Conservation (phyloP, 352 stramenopile species). For the Phytophthora quininea region DNA sequence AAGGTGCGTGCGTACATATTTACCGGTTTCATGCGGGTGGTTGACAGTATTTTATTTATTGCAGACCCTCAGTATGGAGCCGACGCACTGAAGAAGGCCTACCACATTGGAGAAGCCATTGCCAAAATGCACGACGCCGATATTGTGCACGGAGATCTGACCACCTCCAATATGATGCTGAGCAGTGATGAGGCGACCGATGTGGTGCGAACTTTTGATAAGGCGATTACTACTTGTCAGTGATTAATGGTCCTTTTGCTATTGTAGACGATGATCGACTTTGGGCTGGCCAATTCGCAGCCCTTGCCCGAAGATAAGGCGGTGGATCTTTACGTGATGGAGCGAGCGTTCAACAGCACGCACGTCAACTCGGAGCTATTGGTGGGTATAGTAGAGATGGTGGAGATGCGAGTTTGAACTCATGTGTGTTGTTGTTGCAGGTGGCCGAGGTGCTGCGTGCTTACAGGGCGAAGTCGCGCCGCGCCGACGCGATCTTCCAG, state of each 20-base stretch:
- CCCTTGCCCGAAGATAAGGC: constrained; percentile 91
- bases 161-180: constrained; percentile 95
- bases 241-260: no score
- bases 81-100: constrained; percentile 71
- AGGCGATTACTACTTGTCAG: background rate
- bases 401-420: no score
- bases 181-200: constrained; percentile 62
- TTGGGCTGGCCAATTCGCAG: constrained; percentile 84
- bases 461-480: constrained; percentile 85
- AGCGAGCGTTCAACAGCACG: constrained; percentile 91
- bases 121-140: constrained; percentile 92
- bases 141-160: constrained; percentile 94
- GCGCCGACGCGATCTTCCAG: constrained; percentile 80
- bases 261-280: constrained; percentile 86
- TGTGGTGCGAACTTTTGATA: constrained; percentile 49
- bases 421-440: no score
- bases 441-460: constrained; percentile 84
- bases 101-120: constrained; percentile 88
- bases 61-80: constrained; percentile 59
- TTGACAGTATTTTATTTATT: constrained; percentile 10
- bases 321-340: constrained; percentile 94
- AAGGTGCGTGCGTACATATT: no score
- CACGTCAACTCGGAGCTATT: constrained; percentile 87
- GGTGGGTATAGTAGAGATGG: constrained; percentile 31
- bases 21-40: no score